These are phyloP conservation scores for Myochromella boudieri DNA, from an alignment of 768 basidiomycete genomes.

Conservation along the genomic window DNA sequence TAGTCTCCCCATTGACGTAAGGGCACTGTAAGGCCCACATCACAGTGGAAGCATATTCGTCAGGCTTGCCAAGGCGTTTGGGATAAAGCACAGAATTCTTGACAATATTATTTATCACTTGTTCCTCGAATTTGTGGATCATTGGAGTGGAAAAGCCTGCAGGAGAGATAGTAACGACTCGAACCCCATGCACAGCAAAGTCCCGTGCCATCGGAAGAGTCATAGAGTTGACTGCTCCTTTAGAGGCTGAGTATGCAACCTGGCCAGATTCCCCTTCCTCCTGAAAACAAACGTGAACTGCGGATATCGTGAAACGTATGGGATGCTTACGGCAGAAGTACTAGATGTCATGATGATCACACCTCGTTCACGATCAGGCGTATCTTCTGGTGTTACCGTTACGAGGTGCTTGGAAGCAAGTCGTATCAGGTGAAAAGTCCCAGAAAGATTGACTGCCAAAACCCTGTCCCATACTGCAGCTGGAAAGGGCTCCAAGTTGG, in stretches of 20 bases:
- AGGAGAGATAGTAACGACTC: constrained; percentile 58
- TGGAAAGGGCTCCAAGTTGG: constrained; percentile 45
- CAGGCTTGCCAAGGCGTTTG: constrained; percentile 43
- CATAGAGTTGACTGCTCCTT: constrained; percentile 58
- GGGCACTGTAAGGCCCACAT: constrained; percentile 48
- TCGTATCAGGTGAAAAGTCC: constrained; percentile 59
- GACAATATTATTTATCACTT: constrained; percentile 34
- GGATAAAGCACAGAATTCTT: constrained; percentile 42
- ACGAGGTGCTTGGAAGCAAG: constrained; percentile 51
- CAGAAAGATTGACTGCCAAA: constrained; percentile 55
- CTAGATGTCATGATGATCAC: constrained; percentile 57
- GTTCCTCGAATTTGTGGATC: constrained; percentile 39
- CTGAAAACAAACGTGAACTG: no score
- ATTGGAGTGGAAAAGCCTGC: constrained; percentile 49
- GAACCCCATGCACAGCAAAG: constrained; percentile 48
- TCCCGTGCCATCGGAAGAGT: constrained; percentile 63
- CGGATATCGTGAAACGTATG: no score
- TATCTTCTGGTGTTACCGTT: constrained; percentile 43
- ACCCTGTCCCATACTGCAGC: constrained; percentile 52
- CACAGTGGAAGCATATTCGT: constrained; percentile 52
- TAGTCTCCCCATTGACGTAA: constrained; percentile 56
- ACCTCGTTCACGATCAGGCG: constrained; percentile 53
- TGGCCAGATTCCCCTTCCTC: constrained; percentile 60
- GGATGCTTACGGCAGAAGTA: constrained; percentile 45
- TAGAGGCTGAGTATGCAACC: constrained; percentile 53